A percentile compares a stretch with the other conserved stretches of the same genome.
Conservation (phyloP, 192 early-diverging fungal species). For the Coemansia sp. region DNA sequence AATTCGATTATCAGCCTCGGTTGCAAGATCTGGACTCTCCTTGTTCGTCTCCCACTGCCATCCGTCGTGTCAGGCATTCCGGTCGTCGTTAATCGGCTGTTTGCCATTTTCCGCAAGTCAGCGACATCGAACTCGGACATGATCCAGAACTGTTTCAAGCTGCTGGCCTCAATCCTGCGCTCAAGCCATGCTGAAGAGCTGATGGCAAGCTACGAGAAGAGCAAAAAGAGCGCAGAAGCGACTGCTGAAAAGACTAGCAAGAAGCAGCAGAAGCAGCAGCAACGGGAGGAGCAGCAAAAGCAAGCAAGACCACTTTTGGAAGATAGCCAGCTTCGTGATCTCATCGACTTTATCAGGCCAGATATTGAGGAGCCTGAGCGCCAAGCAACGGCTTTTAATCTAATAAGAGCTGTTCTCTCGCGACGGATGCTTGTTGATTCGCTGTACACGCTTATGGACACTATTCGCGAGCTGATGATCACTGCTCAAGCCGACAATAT, state of each 20-base stretch:
- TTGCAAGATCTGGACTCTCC: conserved; percentile 69
- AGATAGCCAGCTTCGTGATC: conserved; percentile 68
- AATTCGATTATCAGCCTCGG: conserved; percentile 67
- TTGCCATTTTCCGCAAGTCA: conserved; percentile 70
- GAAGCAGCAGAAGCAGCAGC: not conserved
- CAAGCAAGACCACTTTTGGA: conserved; percentile 30
- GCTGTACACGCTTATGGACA: conserved; percentile 92
- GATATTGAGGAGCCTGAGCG: conserved; percentile 89
- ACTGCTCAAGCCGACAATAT: conserved; percentile 77
- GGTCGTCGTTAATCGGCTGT: conserved; percentile 75
- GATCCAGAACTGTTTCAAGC: conserved; percentile 79
- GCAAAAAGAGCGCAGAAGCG: conserved; percentile 13
- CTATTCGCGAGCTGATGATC: conserved; percentile 80
- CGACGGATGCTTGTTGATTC: conserved; percentile 84
- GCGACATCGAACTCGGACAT: conserved; percentile 66
- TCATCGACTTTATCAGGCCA: conserved; percentile 79
- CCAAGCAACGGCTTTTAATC: conserved; percentile 79
- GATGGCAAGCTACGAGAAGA: conserved; percentile 53
- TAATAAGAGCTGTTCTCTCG: conserved; percentile 85
- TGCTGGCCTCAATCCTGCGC: conserved; percentile 80
- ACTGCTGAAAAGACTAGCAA: conserved; percentile 1
- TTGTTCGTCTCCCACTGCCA: conserved; percentile 76
- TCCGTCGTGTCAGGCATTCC: conserved; percentile 66
- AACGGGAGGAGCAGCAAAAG: not conserved
- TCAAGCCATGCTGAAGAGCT: conserved; percentile 67